These are phyloP conservation scores for Pyrenula aspistea DNA, from an alignment of 495 filamentous ascomycete species.

Conservation along the genomic window DNA sequence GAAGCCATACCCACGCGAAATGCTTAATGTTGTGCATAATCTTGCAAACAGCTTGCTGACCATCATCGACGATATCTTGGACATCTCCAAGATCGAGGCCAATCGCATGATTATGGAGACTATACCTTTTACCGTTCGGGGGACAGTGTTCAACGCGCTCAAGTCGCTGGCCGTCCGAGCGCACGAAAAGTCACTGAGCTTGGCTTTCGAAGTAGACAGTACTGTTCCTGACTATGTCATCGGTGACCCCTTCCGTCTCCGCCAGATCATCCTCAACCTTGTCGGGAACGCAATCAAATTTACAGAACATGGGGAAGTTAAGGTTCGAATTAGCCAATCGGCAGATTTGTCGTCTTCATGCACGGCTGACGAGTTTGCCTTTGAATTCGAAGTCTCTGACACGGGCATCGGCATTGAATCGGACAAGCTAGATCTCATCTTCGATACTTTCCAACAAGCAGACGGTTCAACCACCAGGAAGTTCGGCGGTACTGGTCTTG, in stretches of 20 bases:
- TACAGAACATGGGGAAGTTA: constrained; percentile 94
- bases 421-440: constrained; percentile 95
- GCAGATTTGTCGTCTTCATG: constrained; percentile 23
- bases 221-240: constrained; percentile 94
- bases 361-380: constrained; percentile 69
- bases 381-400: constrained; percentile 93
- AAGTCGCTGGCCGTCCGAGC: constrained; percentile 94
- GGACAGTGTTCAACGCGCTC: constrained; percentile 93
- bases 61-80: constrained; percentile 97
- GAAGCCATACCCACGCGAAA: constrained; percentile 89
- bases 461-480: constrained; percentile 95
- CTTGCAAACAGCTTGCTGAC: constrained; percentile 94
- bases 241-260: constrained; percentile 90
- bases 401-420: constrained; percentile 95
- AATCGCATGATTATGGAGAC: constrained; percentile 99
- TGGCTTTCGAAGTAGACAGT: constrained; percentile 89
- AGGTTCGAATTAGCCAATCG: constrained; percentile 70
- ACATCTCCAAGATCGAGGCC: constrained; percentile 98
- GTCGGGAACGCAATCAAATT: constrained; percentile 70
- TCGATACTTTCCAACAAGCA: constrained; percentile 98
- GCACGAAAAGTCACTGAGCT: constrained; percentile 90
- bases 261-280: constrained; percentile 72
- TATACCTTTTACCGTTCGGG: constrained; percentile 89
- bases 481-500: constrained; percentile 93
- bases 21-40: constrained; percentile 98